Evolutionary conservation across 2,329 filamentous ascomycete species (phyloP).

Genomic region (Cladophialophora exuberans): DNA sequence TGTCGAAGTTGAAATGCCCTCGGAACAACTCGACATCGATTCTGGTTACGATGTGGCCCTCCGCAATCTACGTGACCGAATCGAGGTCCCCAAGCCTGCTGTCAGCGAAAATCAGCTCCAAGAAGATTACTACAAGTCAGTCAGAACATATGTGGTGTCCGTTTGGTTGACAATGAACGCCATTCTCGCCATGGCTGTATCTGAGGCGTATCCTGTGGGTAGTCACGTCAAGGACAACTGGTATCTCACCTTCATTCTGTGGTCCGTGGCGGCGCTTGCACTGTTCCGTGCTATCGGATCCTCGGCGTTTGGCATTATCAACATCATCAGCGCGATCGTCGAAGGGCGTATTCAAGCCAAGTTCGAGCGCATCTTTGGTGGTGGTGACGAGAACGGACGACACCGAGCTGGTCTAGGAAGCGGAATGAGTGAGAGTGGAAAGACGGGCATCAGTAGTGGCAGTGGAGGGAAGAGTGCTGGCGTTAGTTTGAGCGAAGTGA

Average conservation of each 20-base stretch:
- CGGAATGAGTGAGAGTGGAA: conserved; percentile 28
- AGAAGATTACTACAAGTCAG: conserved; percentile 97
- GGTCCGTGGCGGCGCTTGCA: conserved; percentile 83
- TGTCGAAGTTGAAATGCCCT: conserved; percentile 96
- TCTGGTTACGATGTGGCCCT: conserved; percentile 96
- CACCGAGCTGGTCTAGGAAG: conserved; percentile 24
- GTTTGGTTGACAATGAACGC: conserved; percentile 93
- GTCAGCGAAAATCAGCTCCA: conserved; percentile 80
- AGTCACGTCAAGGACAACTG: conserved; percentile 74
- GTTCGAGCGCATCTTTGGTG: conserved; percentile 32
- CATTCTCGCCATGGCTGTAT: conserved; percentile 89
- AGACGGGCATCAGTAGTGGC: conserved; percentile 25
- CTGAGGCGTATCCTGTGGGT: conserved; percentile 76
- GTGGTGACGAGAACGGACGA: conserved; percentile 31
- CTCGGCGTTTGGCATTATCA: conserved; percentile 80
- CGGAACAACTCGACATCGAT: conserved; percentile 97
- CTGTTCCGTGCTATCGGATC: conserved; percentile 85
- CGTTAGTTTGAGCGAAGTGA: conserved; percentile 28
- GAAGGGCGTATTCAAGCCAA: conserved; percentile 75
- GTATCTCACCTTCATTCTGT: conserved; percentile 91
- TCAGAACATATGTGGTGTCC: conserved; percentile 97
- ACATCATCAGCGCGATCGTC: conserved; percentile 79
- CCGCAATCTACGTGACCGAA: conserved; percentile 88
- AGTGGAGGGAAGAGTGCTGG: conserved; percentile 21
- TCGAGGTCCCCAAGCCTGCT: conserved; percentile 71